A percentile compares a stretch with the other conserved stretches of the same genome.
Evolutionary conservation across 345 rosid genomes (phyloP).

Genomic region (Cardamine occulta): DNA sequence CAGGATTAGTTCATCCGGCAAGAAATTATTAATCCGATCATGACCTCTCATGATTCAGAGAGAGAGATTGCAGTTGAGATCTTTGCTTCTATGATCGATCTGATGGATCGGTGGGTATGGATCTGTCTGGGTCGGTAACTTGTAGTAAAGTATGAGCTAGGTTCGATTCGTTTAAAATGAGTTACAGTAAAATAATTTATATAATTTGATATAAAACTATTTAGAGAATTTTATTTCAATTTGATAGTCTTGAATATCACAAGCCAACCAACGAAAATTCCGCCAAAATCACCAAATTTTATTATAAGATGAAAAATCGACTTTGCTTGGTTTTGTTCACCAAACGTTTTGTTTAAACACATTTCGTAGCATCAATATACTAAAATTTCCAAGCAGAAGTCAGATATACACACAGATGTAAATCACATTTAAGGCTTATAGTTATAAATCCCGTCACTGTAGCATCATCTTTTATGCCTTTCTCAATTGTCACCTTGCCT

Average conservation of each 20-base stretch:
- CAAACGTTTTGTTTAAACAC: slow-evolving; percentile 2
- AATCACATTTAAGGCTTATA: slow-evolving; percentile 24
- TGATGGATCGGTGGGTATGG: not conserved
- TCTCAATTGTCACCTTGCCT: slow-evolving; percentile 61
- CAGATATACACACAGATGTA: slow-evolving; percentile 41
- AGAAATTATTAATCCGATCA: slow-evolving; percentile 68
- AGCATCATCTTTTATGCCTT: not conserved
- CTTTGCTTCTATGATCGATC: not conserved
- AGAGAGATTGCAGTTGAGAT: slow-evolving; percentile 7
- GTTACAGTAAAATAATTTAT: too few relatives aligned
- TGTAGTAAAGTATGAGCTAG: too few relatives aligned
- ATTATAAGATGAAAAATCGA: slow-evolving; percentile 17
- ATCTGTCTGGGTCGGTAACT: too few relatives aligned
- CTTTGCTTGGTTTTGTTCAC: slow-evolving; percentile 18
- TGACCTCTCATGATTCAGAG: slow-evolving; percentile 60
- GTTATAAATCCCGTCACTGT: not conserved
- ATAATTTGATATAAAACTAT: too few relatives aligned
- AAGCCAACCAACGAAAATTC: not conserved
- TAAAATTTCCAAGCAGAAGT: not conserved
- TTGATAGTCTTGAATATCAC: too few relatives aligned
- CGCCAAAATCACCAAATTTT: slow-evolving; percentile 6
- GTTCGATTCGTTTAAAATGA: too few relatives aligned
- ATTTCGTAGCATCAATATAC: slow-evolving; percentile 12
- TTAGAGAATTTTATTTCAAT: too few relatives aligned
- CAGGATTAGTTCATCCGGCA: slow-evolving; percentile 81